Percentiles rank a stretch among this genome's conserved stretches.
Conservation (phyloP, 352 stramenopile species). For the Phytophthora quininea region DNA sequence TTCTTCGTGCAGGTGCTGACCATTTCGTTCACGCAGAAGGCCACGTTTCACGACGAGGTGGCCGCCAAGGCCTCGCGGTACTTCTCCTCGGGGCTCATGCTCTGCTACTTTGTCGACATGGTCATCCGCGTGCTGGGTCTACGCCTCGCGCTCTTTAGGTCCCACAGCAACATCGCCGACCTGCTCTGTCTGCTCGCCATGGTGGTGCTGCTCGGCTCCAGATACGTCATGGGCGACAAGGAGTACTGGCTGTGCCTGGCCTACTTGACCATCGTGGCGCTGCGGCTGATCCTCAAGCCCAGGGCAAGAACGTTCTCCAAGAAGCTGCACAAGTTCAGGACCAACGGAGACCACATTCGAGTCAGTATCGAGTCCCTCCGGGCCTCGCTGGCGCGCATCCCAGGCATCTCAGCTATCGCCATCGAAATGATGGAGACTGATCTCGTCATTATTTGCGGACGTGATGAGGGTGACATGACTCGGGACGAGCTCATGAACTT, state of each 20-base stretch:
- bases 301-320: slow-evolving; percentile 85
- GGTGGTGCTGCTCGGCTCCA: slow-evolving; percentile 53
- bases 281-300: slow-evolving; percentile 87
- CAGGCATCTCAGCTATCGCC: slow-evolving; percentile 76
- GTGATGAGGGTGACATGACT: slow-evolving; percentile 87
- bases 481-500: slow-evolving; percentile 89
- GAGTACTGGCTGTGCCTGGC: slow-evolving; percentile 78
- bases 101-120: slow-evolving; percentile 88
- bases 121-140: slow-evolving; percentile 75
- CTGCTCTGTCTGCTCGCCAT: slow-evolving; percentile 74
- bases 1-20: slow-evolving; percentile 86
- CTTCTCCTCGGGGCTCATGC: slow-evolving; percentile 76
- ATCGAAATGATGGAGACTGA: slow-evolving; percentile 93
- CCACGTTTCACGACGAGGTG: slow-evolving; percentile 65
- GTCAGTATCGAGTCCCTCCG: slow-evolving; percentile 87
- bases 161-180: slow-evolving; percentile 84
- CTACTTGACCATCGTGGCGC: slow-evolving; percentile 70
- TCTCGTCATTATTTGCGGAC: slow-evolving; percentile 86
- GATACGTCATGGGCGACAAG: slow-evolving; percentile 59
- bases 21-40: slow-evolving; percentile 76
- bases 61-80: slow-evolving; percentile 73
- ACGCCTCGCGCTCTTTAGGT: slow-evolving; percentile 77
- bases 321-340: slow-evolving; percentile 89
- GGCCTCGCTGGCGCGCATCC: slow-evolving; percentile 79
- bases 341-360: slow-evolving; percentile 85